Base-by-base conservation (phyloP, 2,329 filamentous ascomycete species). In the Aureobasidium sp. region DNA sequence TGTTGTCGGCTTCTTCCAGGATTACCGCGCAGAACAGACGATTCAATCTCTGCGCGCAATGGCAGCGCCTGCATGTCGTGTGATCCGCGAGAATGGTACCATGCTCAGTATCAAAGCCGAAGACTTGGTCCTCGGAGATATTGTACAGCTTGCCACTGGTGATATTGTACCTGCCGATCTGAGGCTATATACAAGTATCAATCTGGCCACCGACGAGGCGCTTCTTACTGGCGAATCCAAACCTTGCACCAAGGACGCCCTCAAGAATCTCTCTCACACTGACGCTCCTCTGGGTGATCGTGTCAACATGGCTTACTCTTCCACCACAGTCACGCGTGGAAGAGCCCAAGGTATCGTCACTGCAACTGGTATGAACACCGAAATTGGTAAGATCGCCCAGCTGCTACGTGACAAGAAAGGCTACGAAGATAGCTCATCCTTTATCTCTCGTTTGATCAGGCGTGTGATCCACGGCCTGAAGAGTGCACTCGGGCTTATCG, bases 371-470 rank as follows among this genome's bases (percentile, higher is more conserved):
- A 89, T 90, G 87, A 74, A 81, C 63, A 91, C 88, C 25, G 86
- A 90, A 73, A 86, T 91, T 60, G 89, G 89, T 68, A 85, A 85
- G 69, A 90, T 91, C 68, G 88, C 89, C n/a, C 82, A 81, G 63
- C 76, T 88, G 66, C 81, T 92, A 48, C 84, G 86, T 60, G 82
- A 83, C 20, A 58, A 58, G 6, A 58, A 58, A 12, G 53, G 29
- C n/a, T 11, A 37, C 27, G 81, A 81, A 65, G 81, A 83, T 63
- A 82, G 75, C 17, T 58, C 41, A 1, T 37, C 39, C 9, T 47
- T 47, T 12, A 1, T 47, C 5, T 58, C 53, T 9, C 53, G 53
- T 27, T n/a, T 29, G 25, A 29, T 29, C 3, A 31, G 37, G 37
- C 53, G 53, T 27, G 11, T 90, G 69, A 77, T 89, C 9, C 87